Percentiles rank a stretch among this genome's conserved stretches.
Evolutionary conservation across 1,284 basidiomycete genomes (phyloP).

Genomic region (Ustilago tritici): DNA sequence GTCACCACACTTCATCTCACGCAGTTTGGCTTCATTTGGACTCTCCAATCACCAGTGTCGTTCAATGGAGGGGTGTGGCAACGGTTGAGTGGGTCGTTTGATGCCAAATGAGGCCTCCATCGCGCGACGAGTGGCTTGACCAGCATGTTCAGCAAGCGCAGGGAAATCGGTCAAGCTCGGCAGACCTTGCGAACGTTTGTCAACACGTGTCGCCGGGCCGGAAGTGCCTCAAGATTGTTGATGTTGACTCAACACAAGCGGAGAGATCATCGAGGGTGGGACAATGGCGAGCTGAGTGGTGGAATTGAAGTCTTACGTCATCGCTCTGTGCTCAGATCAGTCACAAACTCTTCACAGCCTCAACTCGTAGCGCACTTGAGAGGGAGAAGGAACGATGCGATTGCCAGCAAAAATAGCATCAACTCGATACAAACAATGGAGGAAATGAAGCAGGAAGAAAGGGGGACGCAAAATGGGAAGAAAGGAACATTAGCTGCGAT

Average conservation of each 20-base stretch:
- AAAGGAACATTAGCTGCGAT: too few species aligned
- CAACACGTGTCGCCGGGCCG: neutral
- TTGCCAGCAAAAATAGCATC: too few species aligned
- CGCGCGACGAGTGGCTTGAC: too few species aligned
- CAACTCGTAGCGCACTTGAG: too few species aligned
- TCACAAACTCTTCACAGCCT: too few species aligned
- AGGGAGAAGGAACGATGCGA: too few species aligned
- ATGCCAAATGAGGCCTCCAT: neutral
- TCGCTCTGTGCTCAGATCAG: too few species aligned
- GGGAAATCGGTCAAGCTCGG: too few species aligned
- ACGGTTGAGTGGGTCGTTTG: neutral
- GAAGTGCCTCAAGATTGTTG: neutral
- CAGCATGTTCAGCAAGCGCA: neutral
- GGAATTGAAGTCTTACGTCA: neutral
- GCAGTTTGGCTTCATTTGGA: neutral
- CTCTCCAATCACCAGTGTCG: neutral
- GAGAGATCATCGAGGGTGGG: neutral
- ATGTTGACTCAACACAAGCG: neutral
- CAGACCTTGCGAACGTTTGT: neutral
- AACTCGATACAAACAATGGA: too few species aligned
- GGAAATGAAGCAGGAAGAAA: too few species aligned
- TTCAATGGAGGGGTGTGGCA: neutral
- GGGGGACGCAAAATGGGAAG: too few species aligned
- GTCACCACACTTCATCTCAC: too few species aligned
- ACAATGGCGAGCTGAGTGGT: neutral